Evolutionary conservation across 345 rosid genomes (phyloP).

Genomic region (Brassica cretica): DNA sequence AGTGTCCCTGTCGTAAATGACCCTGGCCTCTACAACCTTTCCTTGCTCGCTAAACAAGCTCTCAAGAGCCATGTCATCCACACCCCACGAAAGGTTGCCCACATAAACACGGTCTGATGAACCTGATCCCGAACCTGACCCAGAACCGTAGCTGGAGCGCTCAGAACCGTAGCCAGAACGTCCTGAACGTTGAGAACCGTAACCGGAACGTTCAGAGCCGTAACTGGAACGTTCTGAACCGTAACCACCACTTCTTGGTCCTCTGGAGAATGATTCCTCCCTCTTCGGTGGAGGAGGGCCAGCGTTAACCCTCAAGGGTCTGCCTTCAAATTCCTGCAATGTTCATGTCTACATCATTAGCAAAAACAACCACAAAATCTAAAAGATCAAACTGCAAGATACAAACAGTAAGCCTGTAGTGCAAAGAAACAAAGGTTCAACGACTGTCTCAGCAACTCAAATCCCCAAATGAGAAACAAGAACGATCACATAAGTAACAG

Average conservation of each 20-base stretch:
- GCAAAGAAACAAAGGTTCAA: background rate
- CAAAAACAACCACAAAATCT: conserved; percentile 5
- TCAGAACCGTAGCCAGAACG: conserved; percentile 24
- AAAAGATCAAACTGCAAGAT: background rate
- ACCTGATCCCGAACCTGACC: conserved; percentile 32
- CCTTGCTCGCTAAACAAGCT: conserved; percentile 79
- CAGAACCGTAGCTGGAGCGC: conserved; percentile 37
- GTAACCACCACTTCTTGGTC: conserved; percentile 37
- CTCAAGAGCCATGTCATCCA: conserved; percentile 81
- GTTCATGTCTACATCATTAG: conserved; percentile 4
- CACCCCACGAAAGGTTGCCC: conserved; percentile 93
- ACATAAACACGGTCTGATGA: conserved; percentile 68
- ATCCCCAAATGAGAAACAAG: background rate
- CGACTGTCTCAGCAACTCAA: background rate
- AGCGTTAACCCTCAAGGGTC: conserved; percentile 77
- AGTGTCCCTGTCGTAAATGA: conserved; percentile 87
- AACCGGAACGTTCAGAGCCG: conserved; percentile 20
- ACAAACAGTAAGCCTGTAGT: background rate
- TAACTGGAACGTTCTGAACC: conserved; percentile 29
- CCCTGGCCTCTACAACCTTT: conserved; percentile 79
- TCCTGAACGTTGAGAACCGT: conserved; percentile 10
- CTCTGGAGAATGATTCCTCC: conserved; percentile 53
- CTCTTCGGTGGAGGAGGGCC: conserved; percentile 83
- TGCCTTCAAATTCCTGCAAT: conserved; percentile 81
- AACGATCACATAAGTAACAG: background rate